These are phyloP conservation scores for Pseudonitzschia multiseries DNA, from an alignment of 108 stramenopile species.

Conservation along the genomic window DNA sequence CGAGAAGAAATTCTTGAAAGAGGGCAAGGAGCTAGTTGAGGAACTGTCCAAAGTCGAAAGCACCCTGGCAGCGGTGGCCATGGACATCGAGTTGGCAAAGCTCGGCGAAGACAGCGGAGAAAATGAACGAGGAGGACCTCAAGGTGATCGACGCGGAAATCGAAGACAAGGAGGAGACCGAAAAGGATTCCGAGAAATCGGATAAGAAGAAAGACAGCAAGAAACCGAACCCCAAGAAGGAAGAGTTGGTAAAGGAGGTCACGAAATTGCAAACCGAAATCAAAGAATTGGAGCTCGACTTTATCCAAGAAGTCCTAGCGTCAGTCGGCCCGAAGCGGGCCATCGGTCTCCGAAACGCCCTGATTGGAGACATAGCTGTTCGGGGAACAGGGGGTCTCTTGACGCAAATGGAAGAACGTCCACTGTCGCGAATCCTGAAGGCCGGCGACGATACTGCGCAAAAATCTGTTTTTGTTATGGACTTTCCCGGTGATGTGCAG, in stretches of 20 bases:
- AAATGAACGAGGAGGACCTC: slow-evolving; percentile 33
- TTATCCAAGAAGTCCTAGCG: slow-evolving; percentile 59
- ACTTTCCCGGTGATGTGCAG: slow-evolving; percentile 83
- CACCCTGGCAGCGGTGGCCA: slow-evolving; percentile 47
- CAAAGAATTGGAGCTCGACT: slow-evolving; percentile 61
- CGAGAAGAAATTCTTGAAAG: slow-evolving; percentile 63
- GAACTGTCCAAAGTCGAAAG: slow-evolving; percentile 45
- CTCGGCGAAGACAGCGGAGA: slow-evolving; percentile 49
- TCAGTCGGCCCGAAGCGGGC: slow-evolving; percentile 73
- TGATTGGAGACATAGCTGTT: slow-evolving; percentile 66
- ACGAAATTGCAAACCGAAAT: slow-evolving; percentile 48
- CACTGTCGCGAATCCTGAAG: slow-evolving; percentile 57
- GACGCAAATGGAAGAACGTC: slow-evolving; percentile 63
- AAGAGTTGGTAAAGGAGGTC: slow-evolving; percentile 30
- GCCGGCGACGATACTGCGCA: not conserved
- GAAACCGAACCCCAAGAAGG: slow-evolving; percentile 12
- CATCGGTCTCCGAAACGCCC: slow-evolving; percentile 58
- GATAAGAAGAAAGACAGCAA: slow-evolving; percentile 24
- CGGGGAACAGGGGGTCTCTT: slow-evolving; percentile 59
- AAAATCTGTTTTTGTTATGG: slow-evolving; percentile 68
- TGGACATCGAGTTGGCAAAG: slow-evolving; percentile 63
- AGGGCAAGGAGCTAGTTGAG: slow-evolving; percentile 42
- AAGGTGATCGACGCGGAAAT: slow-evolving; percentile 23
- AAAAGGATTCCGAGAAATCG: slow-evolving; percentile 6
- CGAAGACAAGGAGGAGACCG: slow-evolving; percentile 15